phyloP scores from a whole-genome alignment of 306 rosid species.

The Vicia villosa region DNA sequence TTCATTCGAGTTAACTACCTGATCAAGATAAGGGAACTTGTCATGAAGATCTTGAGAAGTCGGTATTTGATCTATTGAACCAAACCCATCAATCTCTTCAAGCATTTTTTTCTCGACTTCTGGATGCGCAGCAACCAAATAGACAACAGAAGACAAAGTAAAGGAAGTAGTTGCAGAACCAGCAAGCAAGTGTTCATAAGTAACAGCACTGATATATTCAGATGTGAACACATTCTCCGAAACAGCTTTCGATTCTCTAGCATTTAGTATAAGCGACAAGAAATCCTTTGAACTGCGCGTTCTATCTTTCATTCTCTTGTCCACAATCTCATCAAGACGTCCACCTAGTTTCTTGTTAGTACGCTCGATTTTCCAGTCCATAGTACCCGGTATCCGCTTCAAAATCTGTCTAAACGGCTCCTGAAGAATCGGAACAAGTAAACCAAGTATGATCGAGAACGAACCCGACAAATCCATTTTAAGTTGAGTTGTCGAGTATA shows the following conservation, averaged over 20 bases:
- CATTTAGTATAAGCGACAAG: conserved; percentile 71
- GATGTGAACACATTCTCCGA: conserved; percentile 60
- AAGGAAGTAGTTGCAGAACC: conserved; percentile 91
- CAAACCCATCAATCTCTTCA: conserved; percentile 72
- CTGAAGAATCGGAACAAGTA: conserved; percentile 75
- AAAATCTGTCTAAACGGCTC: conserved; percentile 83
- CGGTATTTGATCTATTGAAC: conserved; percentile 55
- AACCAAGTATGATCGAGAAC: conserved; percentile 82
- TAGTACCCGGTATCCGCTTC: conserved; percentile 86
- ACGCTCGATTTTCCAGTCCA: conserved; percentile 82
- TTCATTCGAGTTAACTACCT: conserved; percentile 44
- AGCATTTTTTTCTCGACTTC: conserved; percentile 74
- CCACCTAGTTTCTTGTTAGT: conserved; percentile 57
- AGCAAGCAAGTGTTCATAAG: conserved; percentile 89
- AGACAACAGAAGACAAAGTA: conserved; percentile 70
- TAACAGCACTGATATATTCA: conserved; percentile 78
- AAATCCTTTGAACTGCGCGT: conserved; percentile 67
- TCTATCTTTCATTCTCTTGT: conserved; percentile 58
- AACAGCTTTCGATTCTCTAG: conserved; percentile 62
- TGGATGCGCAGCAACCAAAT: conserved; percentile 82
- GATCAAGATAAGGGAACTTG: conserved; percentile 84
- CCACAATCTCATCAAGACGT: conserved; percentile 73
- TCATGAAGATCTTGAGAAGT: conserved; percentile 72
- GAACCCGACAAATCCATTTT: conserved; percentile 95
- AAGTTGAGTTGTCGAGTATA: conserved; percentile 82